Evolutionary conservation across 2,329 filamentous ascomycete species (phyloP), one percentile per base, ranked within the genome.

Genomic region (Catunica adiposa): DNA sequence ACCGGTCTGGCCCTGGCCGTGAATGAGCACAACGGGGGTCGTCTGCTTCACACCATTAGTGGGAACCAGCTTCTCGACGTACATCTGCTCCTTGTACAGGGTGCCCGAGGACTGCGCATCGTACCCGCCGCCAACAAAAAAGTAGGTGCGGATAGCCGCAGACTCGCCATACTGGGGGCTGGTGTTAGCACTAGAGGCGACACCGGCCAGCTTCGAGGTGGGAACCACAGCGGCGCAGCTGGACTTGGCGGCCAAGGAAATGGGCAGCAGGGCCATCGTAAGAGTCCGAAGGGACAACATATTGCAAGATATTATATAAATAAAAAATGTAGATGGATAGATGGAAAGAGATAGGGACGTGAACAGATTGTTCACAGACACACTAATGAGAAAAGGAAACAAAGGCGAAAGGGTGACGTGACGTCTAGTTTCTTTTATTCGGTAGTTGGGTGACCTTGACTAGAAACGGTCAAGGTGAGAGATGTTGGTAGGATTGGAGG

Each of bases 31-130:
- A 34, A 74, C 62, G 0, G 71, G 71, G 34, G 57, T 61, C 2
- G 58, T 44, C 48, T 62, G 62, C 40, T 52, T 60, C 31, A 57
- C 61, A 34, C 62, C 63, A 8, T 50, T 23, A 4, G 61, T 58
- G 14, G 73, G 71, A 5, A 61, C 60, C 15, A 77, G 66, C 56
- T 67, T 67, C 65, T 78, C 76, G 26, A 77, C 73, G 60, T 78
- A 78, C 68, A 78, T 75, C 65, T 78, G 75, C 23, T 58, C 53
- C 46, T 54, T 55, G 53, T 40, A 55, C 37, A 58, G 38, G 47
- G 55, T 53, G 3, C 61, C 63, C 1, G 60, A 55, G 11, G 60
- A 62, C 50, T 67, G 61, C 26, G 61, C 46, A 31, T 62, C 64
- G 59, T 70, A 71, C 2, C 61, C 57, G 3, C 69, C 69, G 31